A percentile compares a stretch with the other conserved stretches of the same genome.
phyloP scores from a whole-genome alignment of 2,329 filamentous ascomycete genomes.

The Ilyonectria robusta region DNA sequence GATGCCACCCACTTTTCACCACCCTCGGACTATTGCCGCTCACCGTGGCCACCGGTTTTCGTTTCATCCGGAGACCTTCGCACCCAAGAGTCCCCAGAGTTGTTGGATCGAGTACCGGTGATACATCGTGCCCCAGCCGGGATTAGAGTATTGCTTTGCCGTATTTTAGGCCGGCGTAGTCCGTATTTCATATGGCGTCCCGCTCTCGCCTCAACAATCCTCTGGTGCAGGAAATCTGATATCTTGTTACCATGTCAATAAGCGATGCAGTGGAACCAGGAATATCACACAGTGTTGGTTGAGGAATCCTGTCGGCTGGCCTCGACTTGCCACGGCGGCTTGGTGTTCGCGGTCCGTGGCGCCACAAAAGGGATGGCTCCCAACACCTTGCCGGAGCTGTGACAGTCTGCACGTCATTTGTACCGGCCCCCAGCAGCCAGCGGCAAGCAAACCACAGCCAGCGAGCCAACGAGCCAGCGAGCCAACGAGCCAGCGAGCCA shows the following conservation, averaged over 20 bases:
- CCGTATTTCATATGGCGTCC: not conserved
- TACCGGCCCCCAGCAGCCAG: conserved; percentile 3
- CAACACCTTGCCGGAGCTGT: conserved; percentile 10
- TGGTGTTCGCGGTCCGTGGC: conserved; percentile 10
- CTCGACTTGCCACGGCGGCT: conserved; percentile 6
- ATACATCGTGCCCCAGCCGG: not conserved
- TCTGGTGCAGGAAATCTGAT: not conserved
- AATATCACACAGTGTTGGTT: conserved; percentile 6
- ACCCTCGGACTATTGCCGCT: not conserved
- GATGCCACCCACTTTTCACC: not conserved
- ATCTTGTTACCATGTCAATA: not conserved
- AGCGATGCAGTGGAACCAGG: conserved; percentile 12
- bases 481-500: too few relatives aligned
- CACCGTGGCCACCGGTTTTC: conserved; percentile 10
- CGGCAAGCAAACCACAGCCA: too few relatives aligned
- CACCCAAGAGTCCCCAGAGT: conserved; percentile 3
- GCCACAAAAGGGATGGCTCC: conserved; percentile 17
- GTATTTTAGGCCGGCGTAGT: not conserved
- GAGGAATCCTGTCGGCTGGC: conserved; percentile 13
- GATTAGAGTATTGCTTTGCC: conserved; percentile 2
- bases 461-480: too few relatives aligned
- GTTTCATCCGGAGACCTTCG: not conserved
- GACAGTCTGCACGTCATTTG: conserved; percentile 23
- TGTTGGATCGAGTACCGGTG: not conserved
- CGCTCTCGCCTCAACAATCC: not conserved